Percentiles rank a stretch among this genome's conserved stretches.
Conservation (phyloP, 2,329 filamentous ascomycete genomes). For the Phoma sp. region DNA sequence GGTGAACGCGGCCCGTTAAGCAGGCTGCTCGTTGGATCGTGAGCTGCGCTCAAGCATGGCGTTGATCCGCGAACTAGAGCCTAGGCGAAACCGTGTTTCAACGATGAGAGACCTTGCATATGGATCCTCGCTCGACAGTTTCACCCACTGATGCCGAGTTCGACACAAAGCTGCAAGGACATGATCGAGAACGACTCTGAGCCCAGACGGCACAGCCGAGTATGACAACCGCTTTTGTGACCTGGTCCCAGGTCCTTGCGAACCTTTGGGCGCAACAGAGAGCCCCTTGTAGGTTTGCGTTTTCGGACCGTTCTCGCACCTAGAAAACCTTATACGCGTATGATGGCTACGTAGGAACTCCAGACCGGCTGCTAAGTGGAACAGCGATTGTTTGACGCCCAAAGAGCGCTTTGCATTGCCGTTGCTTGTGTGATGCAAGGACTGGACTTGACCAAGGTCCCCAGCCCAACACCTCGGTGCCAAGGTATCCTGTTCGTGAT, state of each 20-base stretch:
- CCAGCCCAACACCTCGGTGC: neutral
- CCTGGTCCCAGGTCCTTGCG: too few species aligned
- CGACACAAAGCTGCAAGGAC: slow-evolving; percentile 1
- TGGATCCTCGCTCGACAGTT: slow-evolving; percentile 3
- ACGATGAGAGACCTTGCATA: slow-evolving; percentile 11
- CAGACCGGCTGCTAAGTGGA: neutral
- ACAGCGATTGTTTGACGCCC: slow-evolving; percentile 10
- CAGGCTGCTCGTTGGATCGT: too few species aligned
- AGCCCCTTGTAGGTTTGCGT: too few species aligned
- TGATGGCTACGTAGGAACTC: neutral
- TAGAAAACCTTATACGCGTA: too few species aligned
- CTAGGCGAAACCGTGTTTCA: slow-evolving; percentile 3
- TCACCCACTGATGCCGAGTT: slow-evolving; percentile 1
- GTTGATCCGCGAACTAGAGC: neutral
- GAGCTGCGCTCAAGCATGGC: neutral
- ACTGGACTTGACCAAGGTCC: neutral
- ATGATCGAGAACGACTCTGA: neutral
- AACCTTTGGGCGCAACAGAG: too few species aligned
- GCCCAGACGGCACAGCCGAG: too few species aligned
- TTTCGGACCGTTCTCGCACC: too few species aligned
- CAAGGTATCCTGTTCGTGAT: too few species aligned
- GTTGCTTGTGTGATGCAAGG: slow-evolving; percentile 11
- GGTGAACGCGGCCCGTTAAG: neutral
- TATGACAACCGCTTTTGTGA: too few species aligned
- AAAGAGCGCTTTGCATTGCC: slow-evolving; percentile 7